A percentile compares a stretch with the other conserved stretches of the same genome.
Conservation (phyloP, 371 early-diverging fungal species). For the Lichtheimia ramosa region DNA sequence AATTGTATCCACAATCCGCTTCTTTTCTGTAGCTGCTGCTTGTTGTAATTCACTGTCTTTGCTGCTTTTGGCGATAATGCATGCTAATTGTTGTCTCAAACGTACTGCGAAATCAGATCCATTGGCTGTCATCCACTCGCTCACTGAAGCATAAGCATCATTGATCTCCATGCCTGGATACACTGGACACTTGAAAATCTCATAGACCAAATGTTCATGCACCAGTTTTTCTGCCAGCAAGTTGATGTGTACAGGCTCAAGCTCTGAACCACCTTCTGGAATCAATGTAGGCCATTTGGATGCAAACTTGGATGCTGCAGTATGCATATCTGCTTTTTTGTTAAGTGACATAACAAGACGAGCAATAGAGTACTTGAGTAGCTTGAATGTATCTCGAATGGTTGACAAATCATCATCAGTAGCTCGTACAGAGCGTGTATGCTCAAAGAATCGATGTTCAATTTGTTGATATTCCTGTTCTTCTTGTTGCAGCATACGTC, state of each 20-base stretch:
- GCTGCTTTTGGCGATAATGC: conserved; percentile 51
- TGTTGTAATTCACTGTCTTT: conserved; percentile 46
- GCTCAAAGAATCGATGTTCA: conserved; percentile 58
- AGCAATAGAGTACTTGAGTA: conserved; percentile 57
- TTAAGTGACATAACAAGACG: conserved; percentile 58
- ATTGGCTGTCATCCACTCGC: conserved; percentile 49
- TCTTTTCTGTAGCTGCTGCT: conserved; percentile 38
- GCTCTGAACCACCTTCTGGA: conserved; percentile 17
- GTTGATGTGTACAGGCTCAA: conserved; percentile 53
- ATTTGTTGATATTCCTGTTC: conserved; percentile 46
- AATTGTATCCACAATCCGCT: conserved; percentile 28
- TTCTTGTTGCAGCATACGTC: conserved; percentile 34
- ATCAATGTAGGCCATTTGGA: conserved; percentile 36
- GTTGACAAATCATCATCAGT: conserved; percentile 67
- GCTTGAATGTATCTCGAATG: conserved; percentile 57
- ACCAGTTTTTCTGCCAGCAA: conserved; percentile 58
- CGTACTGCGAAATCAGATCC: conserved; percentile 52
- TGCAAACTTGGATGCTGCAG: conserved; percentile 40
- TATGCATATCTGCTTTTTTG: conserved; percentile 49
- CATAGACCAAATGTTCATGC: conserved; percentile 47
- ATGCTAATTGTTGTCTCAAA: conserved; percentile 59
- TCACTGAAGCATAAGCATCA: conserved; percentile 50
- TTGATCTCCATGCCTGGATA: conserved; percentile 57
- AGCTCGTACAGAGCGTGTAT: conserved; percentile 57
- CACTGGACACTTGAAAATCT: conserved; percentile 50